Evolutionary conservation across 192 early-diverging fungal genomes (phyloP), one percentile per base, ranked within the genome.

Genomic region (Oehlia diaphana): DNA sequence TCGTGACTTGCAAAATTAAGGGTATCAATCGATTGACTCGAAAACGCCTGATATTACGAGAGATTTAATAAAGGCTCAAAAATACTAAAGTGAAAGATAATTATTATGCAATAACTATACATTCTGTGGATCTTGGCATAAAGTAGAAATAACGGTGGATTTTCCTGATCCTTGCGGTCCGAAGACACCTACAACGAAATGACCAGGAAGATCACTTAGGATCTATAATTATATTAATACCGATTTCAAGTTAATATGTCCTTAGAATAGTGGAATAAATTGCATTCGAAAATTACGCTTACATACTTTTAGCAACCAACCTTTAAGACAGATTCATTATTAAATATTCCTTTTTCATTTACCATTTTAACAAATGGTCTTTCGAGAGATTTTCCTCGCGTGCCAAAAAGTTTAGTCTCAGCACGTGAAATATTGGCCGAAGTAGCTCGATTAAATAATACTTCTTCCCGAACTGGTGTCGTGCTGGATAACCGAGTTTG

Each of bases 121-220:
- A 62, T 81, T 72, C 5, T 70, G 68, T 4, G 84, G 72, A 21
- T 78, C 53, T 49, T 83, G 79, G 42, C 85, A 79, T 66, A 92
- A 84, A 13, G 82, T 63, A 28, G 92, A 91, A 37, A 92, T 63
- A 26, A 92, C 47, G 4, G 89, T 86, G 0, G 89, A 88, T 81
- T 93, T 93, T 7, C 92, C 92, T 21, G 86, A 87, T 33, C 89
- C 88, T 82, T 89, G 88, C 50, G 86, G 74, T 53, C 92, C 92
- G 53, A 92, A 49, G 14, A 91, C 87, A 21, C 92, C 91, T 28
- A 93, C 81, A 49, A 93, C 87, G 72, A 91, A 93, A 79, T 88
- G 86, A 28, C 90, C 92, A 33, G 91, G 89, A 37, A 83, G 71
- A 66, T 93, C 92, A 28, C 81, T 81, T 37, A 93, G 63, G 28